Evolutionary conservation across 2,329 filamentous ascomycete genomes (phyloP).

Genomic region (Tolypocladium sp.): DNA sequence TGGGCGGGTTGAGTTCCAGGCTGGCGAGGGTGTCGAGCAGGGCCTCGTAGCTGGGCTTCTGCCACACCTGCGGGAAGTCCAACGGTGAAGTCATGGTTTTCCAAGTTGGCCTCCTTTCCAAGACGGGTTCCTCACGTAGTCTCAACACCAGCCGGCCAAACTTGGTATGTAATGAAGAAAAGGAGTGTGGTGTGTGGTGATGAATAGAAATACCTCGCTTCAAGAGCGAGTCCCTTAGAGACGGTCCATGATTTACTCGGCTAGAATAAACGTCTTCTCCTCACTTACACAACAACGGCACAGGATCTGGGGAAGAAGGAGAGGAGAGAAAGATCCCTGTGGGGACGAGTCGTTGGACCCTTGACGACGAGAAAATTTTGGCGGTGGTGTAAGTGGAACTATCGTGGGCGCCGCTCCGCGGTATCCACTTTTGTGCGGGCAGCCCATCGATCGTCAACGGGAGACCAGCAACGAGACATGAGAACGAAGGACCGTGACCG

Average conservation of each 20-base stretch:
- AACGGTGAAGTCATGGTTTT: constrained; percentile 19
- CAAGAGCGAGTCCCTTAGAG: not conserved
- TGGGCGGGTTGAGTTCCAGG: constrained; percentile 57
- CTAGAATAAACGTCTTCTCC: not conserved
- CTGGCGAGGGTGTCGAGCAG: constrained; percentile 58
- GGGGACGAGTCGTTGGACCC: not conserved
- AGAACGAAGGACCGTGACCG: not conserved
- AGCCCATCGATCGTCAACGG: not conserved
- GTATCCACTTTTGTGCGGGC: not conserved
- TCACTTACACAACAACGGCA: not conserved
- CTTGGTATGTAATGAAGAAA: not conserved
- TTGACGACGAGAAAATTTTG: not conserved
- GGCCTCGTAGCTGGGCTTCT: constrained; percentile 56
- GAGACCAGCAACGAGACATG: not conserved
- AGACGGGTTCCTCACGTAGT: not conserved
- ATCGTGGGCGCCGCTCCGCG: not conserved
- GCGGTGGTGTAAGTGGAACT: not conserved
- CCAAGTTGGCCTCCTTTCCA: not conserved
- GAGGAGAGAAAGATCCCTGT: not conserved
- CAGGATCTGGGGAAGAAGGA: not conserved
- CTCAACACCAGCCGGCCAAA: not conserved
- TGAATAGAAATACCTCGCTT: not conserved
- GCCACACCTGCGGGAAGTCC: constrained; percentile 77
- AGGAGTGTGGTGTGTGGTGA: not conserved
- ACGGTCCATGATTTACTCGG: not conserved